Conservation (phyloP, 306 rosid species). For the Quercus variabilis region DNA sequence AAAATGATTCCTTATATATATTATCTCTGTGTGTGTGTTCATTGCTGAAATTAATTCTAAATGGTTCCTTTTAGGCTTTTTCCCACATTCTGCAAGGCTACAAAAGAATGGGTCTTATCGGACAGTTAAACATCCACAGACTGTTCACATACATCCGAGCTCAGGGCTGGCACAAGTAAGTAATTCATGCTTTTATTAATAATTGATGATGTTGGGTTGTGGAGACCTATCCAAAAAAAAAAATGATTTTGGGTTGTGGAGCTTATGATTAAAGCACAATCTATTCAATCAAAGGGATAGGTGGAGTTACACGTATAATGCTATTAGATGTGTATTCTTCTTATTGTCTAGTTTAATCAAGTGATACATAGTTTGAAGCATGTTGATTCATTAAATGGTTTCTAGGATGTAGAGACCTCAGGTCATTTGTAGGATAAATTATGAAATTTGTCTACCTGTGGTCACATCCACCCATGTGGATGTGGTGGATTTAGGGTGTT, state of each 20-base stretch:
- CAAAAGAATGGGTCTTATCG: conserved; percentile 88
- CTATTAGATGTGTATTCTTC: not conserved
- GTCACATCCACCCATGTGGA: no score
- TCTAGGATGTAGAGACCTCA: not conserved
- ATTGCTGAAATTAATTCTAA: conserved; percentile 15
- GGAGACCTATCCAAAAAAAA: not conserved
- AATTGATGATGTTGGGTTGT: not conserved
- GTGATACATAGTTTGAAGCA: not conserved
- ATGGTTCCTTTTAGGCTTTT: conserved; percentile 51
- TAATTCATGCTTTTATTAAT: not conserved
- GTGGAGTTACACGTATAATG: not conserved
- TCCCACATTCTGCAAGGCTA: conserved; percentile 75
- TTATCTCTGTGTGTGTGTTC: not conserved
- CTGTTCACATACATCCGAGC: conserved; percentile 95
- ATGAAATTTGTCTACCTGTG: no score
- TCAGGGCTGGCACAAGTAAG: conserved; percentile 82
- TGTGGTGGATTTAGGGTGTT: no score
- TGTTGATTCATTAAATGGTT: not conserved
- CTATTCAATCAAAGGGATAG: not conserved
- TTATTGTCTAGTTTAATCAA: not conserved
- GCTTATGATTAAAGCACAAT: not conserved
- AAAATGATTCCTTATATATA: not conserved
- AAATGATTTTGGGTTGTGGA: not conserved
- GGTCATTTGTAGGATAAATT: not conserved
- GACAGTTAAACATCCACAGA: conserved; percentile 73